Evolutionary conservation across 176 grass and related monocot species (phyloP), one percentile per base, ranked within the genome.

Genomic region (Olyra latifolia): DNA sequence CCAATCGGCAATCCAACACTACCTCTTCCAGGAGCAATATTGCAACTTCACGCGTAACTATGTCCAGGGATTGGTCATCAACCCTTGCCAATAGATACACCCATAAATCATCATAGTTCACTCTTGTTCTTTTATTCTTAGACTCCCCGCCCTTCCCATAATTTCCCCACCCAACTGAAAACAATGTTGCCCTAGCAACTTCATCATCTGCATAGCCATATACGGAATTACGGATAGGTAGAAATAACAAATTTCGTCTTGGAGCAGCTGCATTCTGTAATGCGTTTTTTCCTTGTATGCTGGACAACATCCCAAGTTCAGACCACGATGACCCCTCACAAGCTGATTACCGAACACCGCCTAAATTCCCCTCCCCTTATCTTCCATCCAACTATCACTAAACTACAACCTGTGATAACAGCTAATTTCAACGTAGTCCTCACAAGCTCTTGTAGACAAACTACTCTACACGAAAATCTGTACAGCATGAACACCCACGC

Each of bases 241-340:
- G 20, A 9, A n/a, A 65, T 4, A 27, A 4, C 29, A 53, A 66
- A n/a, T 14, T 4, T 82, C 16, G 55, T 5, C 15, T 17, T 11
- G 2, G 19, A 8, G 22, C 22, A 43, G 17, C 48, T 15, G 22
- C 29, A 56, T 43, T 45, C 7, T 40, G 2, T 12, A 59, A 16
- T 61, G 32, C 5, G 2, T 13, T 41, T 20, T 17, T 76, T 27
- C 17, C 43, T 54, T 29, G 44, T 4, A 54, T 52, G 11, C 32
- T 35, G 29, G 10, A 69, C 54, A 61, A 10, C 38, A 76, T 20
- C 71, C 17, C 6, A 75, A 86, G 23, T 53, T 80, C 10, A 42
- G 53, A 29, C 8, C 15, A 68, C 13, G 22, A 42, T 16, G 52
- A 42, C 23, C 17, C 39, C 38, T 42, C 35, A 23, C 24, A 45